Conservation (phyloP, 306 rosid species). For the Citrullus colocynthis region DNA sequence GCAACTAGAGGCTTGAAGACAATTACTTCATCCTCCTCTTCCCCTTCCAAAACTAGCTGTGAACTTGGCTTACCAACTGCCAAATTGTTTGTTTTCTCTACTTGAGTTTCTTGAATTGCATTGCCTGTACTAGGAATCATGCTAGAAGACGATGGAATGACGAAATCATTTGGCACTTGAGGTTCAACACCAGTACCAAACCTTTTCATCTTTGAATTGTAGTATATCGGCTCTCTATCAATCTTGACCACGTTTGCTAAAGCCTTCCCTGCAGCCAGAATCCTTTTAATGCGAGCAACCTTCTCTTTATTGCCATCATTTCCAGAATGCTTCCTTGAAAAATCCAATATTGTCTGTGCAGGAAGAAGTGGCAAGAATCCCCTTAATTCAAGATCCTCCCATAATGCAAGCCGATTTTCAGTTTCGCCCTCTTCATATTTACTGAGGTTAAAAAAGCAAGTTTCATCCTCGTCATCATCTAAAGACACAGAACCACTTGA, state of each 20-base stretch:
- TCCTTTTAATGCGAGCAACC: constrained; percentile 56
- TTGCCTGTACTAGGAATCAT: constrained; percentile 20
- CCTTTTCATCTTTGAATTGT: constrained; percentile 48
- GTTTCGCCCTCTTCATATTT: constrained; percentile 88
- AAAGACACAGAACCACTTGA: constrained; percentile 35
- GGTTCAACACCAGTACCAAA: constrained; percentile 55
- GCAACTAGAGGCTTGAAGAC: constrained; percentile 73
- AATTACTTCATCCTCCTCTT: constrained; percentile 90
- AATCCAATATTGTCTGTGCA: constrained; percentile 80
- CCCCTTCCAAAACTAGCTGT: constrained; percentile 42
- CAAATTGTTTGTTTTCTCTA: constrained; percentile 21
- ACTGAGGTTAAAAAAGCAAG: constrained; percentile 77
- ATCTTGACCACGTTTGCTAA: constrained; percentile 54
- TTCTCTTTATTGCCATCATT: constrained; percentile 65
- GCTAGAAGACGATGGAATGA: constrained; percentile 23
- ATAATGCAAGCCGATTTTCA: constrained; percentile 74
- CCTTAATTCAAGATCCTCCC: constrained; percentile 92
- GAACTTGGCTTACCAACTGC: constrained; percentile 28
- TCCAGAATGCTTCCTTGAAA: constrained; percentile 75
- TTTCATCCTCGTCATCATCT: constrained; percentile 64
- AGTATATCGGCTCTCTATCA: constrained; percentile 46
- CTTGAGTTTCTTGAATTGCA: constrained; percentile 28
- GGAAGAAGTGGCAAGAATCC: constrained; percentile 91
- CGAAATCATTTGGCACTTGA: constrained; percentile 27
- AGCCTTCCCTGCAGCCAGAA: constrained; percentile 83